Conservation (phyloP, 208 protist species). For the Trypanosoma scelopori region DNA sequence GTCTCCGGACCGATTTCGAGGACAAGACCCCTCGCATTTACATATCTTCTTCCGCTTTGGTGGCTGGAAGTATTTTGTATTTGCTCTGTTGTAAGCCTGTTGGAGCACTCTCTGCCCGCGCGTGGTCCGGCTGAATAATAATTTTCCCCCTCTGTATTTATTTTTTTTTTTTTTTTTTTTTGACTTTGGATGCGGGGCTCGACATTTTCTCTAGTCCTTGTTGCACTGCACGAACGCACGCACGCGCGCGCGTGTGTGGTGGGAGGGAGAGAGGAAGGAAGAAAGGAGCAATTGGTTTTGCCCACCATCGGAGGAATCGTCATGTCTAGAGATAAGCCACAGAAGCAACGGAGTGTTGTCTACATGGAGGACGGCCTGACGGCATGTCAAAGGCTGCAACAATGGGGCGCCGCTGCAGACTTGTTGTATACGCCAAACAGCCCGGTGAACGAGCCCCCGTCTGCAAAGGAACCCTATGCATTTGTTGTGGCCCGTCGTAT, state of each 20-base stretch:
- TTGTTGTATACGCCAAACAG: constrained; percentile 31
- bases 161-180: too few relatives aligned
- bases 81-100: too few relatives aligned
- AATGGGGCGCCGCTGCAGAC: constrained; percentile 29
- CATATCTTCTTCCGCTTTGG: too few relatives aligned
- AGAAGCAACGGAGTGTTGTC: not conserved
- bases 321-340: constrained; percentile 23
- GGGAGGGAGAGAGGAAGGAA: not conserved
- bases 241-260: not conserved
- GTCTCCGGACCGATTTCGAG: too few relatives aligned
- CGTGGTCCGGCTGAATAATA: too few relatives aligned
- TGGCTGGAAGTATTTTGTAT: too few relatives aligned
- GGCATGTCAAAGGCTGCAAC: constrained; percentile 21
- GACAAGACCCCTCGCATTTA: too few relatives aligned
- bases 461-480: constrained; percentile 28
- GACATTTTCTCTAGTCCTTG: not conserved
- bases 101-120: too few relatives aligned
- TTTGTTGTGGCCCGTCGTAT: constrained; percentile 48
- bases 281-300: constrained; percentile 13
- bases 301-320: not conserved
- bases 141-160: too few relatives aligned
- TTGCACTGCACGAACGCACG: too few relatives aligned
- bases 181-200: too few relatives aligned
- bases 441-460: constrained; percentile 16
- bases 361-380: constrained; percentile 26